Conservation (phyloP, 2,329 filamentous ascomycete species). For the Acrocalymma vagum region DNA sequence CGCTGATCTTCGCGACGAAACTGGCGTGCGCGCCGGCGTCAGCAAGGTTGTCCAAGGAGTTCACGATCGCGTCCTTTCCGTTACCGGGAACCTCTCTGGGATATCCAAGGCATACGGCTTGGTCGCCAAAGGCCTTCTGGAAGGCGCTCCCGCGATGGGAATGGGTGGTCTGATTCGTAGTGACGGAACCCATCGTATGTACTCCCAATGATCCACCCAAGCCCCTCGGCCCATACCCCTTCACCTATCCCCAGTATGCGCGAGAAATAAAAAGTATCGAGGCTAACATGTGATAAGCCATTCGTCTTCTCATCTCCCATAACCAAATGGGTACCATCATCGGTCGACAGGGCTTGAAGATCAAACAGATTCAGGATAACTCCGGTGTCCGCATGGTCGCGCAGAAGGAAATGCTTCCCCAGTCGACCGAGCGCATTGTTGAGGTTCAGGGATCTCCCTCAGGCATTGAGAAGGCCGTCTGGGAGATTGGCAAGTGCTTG, state of each 20-base stretch:
- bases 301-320: constrained; percentile 98
- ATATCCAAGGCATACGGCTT: constrained; percentile 93
- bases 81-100: constrained; percentile 87
- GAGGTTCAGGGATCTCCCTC: constrained; percentile 95
- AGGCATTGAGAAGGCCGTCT: constrained; percentile 93
- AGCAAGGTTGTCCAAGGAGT: constrained; percentile 99
- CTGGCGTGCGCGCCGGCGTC: constrained; percentile 95
- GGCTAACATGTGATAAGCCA: constrained; percentile 67
- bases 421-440: constrained; percentile 97
- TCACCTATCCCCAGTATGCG: neutral
- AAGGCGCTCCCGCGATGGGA: constrained; percentile 92
- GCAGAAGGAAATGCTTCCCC: constrained; percentile 99
- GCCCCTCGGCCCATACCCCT: neutral
- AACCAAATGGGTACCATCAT: constrained; percentile 99
- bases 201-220: neutral
- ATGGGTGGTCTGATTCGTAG: constrained; percentile 88
- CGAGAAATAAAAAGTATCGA: neutral
- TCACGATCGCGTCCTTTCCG: constrained; percentile 94
- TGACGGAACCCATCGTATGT: constrained; percentile 94
- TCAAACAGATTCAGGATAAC: constrained; percentile 98
- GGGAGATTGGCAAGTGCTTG: constrained; percentile 99
- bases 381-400: constrained; percentile 99
- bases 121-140: constrained; percentile 88
- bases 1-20: constrained; percentile 95
- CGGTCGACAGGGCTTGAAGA: constrained; percentile 93